These are phyloP conservation scores for Discostella stelligeroides DNA, from an alignment of 108 stramenopile species.

Conservation along the genomic window DNA sequence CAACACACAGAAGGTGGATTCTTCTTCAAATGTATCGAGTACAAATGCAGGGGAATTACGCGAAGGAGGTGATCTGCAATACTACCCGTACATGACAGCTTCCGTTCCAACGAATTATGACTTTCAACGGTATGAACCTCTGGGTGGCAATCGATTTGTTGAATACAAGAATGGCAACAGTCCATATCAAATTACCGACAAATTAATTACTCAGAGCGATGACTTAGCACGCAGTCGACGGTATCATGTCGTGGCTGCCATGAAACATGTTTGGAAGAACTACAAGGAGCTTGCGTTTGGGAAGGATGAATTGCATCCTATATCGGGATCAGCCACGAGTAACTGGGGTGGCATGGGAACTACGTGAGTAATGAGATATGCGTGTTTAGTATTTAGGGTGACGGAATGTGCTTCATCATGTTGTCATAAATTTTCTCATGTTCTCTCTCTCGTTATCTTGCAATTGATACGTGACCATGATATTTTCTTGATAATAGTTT, in stretches of 20 bases:
- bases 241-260: constrained; percentile 63
- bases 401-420: not conserved
- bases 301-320: constrained; percentile 79
- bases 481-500: constrained; percentile 20
- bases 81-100: constrained; percentile 43
- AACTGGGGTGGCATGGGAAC: constrained; percentile 92
- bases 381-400: not conserved
- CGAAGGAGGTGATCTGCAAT: not conserved
- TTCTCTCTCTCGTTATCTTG: too few relatives aligned
- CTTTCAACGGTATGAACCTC: constrained; percentile 31
- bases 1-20: not conserved
- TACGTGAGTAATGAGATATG: constrained; percentile 50
- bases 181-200: constrained; percentile 19
- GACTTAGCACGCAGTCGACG: constrained; percentile 70
- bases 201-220: constrained; percentile 26
- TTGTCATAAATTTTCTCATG: not conserved
- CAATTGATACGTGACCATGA: too few relatives aligned
- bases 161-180: constrained; percentile 48
- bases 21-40: not conserved
- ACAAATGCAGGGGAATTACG: not conserved
- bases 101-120: constrained; percentile 24
- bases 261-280: constrained; percentile 77
- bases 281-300: constrained; percentile 85
- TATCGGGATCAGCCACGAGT: constrained; percentile 41
- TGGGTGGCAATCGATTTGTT: constrained; percentile 30